Evolutionary conservation across 1,284 basidiomycete species (phyloP), one percentile per base, ranked within the genome.

Genomic region (Kwoniella shivajii): DNA sequence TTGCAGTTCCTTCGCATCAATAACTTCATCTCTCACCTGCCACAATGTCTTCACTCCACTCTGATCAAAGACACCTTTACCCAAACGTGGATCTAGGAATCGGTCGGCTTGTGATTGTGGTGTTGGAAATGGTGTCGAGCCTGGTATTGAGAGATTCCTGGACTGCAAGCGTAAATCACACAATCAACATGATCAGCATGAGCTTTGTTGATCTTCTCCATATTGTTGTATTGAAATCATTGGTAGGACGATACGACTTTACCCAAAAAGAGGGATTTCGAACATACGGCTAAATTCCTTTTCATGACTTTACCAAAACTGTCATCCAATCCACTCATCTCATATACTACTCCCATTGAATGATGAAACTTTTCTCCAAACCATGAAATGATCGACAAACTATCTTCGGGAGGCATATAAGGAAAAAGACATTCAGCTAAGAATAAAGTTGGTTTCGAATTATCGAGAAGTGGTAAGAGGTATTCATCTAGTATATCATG

Each of bases 391-490:
- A 95, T 72, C 0, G 79, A 78, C 24, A 81, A 78, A 0, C 86
- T 87, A 3, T 82, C 80, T 5, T 76, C 69, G 0, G 88, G 85
- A 0, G 80, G 68, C 84, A 96, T 88, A 75, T 97, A 97, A n/a
- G 86, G 90, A 57, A 95, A 83, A 3, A 96, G 89, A 65, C 93
- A 95, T 80, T 97, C 93, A 58, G 90, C 90, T 9, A 97, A 78
- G 18, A 95, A 80, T 1, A 97, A 82, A 0, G 90, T 92, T 1
- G 92, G 90, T 5, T 86, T 69, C 0, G 78, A 63, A 0, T 84
- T 79, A n/a, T 87, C 86, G n/a, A 93, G 79, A 3, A 86, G 62
- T 0, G 69, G 69, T 3, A 68, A 57, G 2, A 77, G 44, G 1
- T 58, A 36, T 1, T 45, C 30, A 13, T 60, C 30, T 9, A 73